A percentile compares a stretch with the other conserved stretches of the same genome.
Conservation (phyloP, 768 basidiomycete species). For the Lactarius pseudohatsudake region DNA sequence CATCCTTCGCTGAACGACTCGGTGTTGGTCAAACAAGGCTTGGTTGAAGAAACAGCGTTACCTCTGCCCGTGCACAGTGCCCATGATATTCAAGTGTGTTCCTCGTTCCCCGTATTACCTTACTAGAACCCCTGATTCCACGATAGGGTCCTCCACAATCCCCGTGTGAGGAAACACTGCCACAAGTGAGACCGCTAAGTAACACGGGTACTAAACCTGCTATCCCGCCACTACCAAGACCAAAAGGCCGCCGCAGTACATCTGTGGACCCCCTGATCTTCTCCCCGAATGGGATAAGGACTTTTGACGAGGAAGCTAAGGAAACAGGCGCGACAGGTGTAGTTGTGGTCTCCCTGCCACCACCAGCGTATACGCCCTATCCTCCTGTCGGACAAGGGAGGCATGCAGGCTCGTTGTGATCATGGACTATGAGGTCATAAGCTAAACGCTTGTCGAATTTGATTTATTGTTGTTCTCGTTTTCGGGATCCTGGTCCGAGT, state of each 20-base stretch:
- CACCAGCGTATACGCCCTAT: constrained; percentile 22
- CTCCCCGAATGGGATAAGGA: background rate
- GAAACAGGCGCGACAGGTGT: background rate
- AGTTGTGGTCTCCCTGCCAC: constrained; percentile 15
- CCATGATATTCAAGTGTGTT: constrained; percentile 21
- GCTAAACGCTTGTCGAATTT: background rate
- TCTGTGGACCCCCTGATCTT: background rate
- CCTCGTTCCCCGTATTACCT: background rate
- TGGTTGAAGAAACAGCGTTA: constrained; percentile 19
- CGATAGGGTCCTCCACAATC: background rate
- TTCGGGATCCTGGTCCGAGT: background rate
- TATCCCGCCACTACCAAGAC: background rate
- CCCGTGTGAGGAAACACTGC: background rate
- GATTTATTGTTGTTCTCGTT: background rate
- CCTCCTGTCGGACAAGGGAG: constrained; percentile 21
- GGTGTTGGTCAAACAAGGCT: constrained; percentile 24
- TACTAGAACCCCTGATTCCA: background rate
- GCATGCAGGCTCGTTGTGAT: constrained; percentile 10
- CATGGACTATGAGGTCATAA: constrained; percentile 5
- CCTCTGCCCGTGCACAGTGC: constrained; percentile 24
- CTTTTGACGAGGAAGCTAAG: background rate
- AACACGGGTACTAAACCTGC: background rate
- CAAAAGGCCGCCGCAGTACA: background rate
- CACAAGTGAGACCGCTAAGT: constrained; percentile 1
- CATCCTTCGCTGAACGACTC: constrained; percentile 28